Conservation (phyloP, 179 eudicot species). For the Pouteria campechiana region DNA sequence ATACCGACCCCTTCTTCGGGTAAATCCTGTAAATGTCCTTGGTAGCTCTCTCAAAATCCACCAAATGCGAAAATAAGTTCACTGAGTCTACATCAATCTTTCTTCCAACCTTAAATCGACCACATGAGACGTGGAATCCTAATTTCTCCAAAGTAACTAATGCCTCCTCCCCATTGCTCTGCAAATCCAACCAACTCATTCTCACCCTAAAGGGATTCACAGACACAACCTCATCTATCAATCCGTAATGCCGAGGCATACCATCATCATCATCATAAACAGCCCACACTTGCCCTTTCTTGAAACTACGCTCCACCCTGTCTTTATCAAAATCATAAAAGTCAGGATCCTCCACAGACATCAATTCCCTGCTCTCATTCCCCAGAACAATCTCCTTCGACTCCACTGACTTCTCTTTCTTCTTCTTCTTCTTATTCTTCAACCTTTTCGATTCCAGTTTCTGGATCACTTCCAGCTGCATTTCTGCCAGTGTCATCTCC, state of each 20-base stretch:
- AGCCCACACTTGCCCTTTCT: constrained; percentile 88
- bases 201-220: constrained; percentile 55
- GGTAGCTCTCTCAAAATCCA: constrained; percentile 68
- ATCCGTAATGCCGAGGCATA: constrained; percentile 85
- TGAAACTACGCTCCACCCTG: constrained; percentile 63
- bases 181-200: constrained; percentile 67
- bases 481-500: constrained; percentile 68
- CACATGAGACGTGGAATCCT: constrained; percentile 57
- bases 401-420: constrained; percentile 13
- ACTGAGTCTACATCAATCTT: constrained; percentile 27
- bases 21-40: constrained; percentile 59
- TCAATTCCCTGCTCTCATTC: constrained; percentile 20
- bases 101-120: constrained; percentile 51
- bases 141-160: constrained; percentile 29
- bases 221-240: constrained; percentile 62
- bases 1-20: constrained; percentile 78
- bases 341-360: constrained; percentile 74
- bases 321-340: constrained; percentile 78
- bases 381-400: constrained; percentile 2
- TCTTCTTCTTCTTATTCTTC: constrained; percentile 30
- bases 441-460: too few species aligned
- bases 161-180: constrained; percentile 30
- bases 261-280: constrained; percentile 82
- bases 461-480: constrained; percentile 26
- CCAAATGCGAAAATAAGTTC: constrained; percentile 72